Evolutionary conservation across 2,329 filamentous ascomycete genomes (phyloP).

Genomic region (Lachnellula hyalina): DNA sequence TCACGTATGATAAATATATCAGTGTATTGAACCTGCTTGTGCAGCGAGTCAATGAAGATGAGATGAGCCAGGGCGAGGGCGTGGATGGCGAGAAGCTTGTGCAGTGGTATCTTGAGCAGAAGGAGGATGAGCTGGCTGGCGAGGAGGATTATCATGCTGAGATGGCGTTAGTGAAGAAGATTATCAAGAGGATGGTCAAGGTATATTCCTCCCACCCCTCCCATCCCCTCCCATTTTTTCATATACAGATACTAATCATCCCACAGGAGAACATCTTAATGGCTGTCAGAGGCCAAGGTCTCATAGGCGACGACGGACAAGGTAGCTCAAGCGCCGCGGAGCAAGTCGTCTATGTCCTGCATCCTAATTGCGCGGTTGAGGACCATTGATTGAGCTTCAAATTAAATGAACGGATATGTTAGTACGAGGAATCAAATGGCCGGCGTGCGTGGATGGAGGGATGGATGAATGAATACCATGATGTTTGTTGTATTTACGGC

Average conservation of each 20-base stretch:
- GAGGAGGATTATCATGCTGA: conserved; percentile 80
- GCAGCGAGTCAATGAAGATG: conserved; percentile 76
- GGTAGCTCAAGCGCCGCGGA: conserved; percentile 38
- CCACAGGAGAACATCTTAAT: conserved; percentile 81
- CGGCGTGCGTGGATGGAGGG: conserved; percentile 1
- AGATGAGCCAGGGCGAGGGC: conserved; percentile 69
- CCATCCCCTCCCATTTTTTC: too few species aligned
- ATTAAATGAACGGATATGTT: conserved; percentile 1
- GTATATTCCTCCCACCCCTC: conserved; percentile 45
- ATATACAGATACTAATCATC: not conserved
- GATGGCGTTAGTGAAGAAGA: conserved; percentile 69
- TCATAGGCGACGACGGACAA: conserved; percentile 42
- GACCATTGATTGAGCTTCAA: conserved; percentile 21
- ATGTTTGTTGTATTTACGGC: conserved; percentile 8
- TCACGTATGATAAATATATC: conserved; percentile 94
- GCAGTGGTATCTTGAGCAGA: conserved; percentile 88
- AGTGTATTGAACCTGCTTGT: conserved; percentile 84
- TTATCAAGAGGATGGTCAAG: conserved; percentile 94
- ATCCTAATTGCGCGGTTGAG: conserved; percentile 89
- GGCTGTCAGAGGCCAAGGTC: conserved; percentile 63
- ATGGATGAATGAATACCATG: conserved; percentile 6
- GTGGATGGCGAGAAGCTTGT: conserved; percentile 77
- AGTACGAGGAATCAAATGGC: conserved; percentile 4
- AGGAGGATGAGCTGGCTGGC: conserved; percentile 73
- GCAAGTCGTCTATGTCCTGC: conserved; percentile 75